Conservation (phyloP, 371 early-diverging fungal species). For the Actinomucor elegans region DNA sequence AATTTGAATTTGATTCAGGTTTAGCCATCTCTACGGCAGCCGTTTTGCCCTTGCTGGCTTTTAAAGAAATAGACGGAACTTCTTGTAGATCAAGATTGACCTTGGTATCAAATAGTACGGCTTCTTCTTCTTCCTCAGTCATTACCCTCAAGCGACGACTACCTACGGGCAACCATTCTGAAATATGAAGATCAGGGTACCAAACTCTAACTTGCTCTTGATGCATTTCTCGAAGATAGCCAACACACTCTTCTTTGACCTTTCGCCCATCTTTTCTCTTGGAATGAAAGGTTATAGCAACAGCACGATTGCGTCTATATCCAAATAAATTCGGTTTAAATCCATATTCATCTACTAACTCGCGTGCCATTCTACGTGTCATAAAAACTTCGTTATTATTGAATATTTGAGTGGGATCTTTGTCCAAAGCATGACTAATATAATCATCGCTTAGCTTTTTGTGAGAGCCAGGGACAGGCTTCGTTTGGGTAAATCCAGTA, state of each 20-base stretch:
- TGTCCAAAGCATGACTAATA: slow-evolving; percentile 32
- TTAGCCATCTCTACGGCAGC: neutral
- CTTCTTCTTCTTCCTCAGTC: slow-evolving; percentile 28
- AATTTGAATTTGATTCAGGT: too few relatives aligned
- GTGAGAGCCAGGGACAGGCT: too few relatives aligned
- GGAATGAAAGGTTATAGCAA: slow-evolving; percentile 33
- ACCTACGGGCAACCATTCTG: slow-evolving; percentile 39
- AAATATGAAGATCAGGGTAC: slow-evolving; percentile 32
- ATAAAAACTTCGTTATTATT: slow-evolving; percentile 56
- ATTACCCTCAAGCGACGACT: slow-evolving; percentile 40
- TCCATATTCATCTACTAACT: slow-evolving; percentile 43
- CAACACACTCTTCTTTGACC: slow-evolving; percentile 25
- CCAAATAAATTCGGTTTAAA: slow-evolving; percentile 52
- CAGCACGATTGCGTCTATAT: slow-evolving; percentile 48
- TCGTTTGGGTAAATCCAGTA: neutral
- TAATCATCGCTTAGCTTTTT: slow-evolving; percentile 25
- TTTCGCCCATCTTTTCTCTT: slow-evolving; percentile 4
- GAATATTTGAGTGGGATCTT: slow-evolving; percentile 41
- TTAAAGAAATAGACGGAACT: neutral
- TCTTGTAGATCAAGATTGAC: slow-evolving; percentile 7
- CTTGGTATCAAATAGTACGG: neutral
- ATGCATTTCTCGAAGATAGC: slow-evolving; percentile 36
- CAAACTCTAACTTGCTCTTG: slow-evolving; percentile 35
- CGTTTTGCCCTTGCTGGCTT: neutral
- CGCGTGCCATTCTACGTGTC: slow-evolving; percentile 52